These are phyloP conservation scores for Didymella arachidicola DNA, from an alignment of 2,329 filamentous ascomycete species.

Conservation along the genomic window DNA sequence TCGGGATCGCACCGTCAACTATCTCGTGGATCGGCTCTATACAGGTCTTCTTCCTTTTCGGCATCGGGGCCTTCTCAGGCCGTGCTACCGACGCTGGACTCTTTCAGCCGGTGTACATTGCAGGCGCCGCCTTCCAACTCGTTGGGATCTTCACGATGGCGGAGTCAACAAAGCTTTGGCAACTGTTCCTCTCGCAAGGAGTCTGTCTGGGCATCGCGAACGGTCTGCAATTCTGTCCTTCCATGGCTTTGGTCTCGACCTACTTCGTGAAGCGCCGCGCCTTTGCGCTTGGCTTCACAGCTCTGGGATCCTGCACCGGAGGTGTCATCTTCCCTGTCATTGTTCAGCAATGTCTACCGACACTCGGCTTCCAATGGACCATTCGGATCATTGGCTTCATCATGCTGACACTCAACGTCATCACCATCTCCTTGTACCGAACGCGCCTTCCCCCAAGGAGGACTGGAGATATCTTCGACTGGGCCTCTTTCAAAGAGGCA, in stretches of 20 bases:
- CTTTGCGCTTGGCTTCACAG: slow-evolving; percentile 41
- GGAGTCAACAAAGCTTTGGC: slow-evolving; percentile 41
- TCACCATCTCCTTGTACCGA: slow-evolving; percentile 48
- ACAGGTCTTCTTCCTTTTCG: slow-evolving; percentile 45
- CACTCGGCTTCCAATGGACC: slow-evolving; percentile 66
- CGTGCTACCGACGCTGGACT: slow-evolving; percentile 43
- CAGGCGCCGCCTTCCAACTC: slow-evolving; percentile 44
- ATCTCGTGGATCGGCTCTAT: slow-evolving; percentile 47
- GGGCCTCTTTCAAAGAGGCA: slow-evolving; percentile 52
- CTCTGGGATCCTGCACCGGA: slow-evolving; percentile 40
- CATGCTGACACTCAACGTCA: slow-evolving; percentile 55
- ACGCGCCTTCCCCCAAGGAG: slow-evolving; percentile 52
- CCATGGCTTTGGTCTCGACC: slow-evolving; percentile 61
- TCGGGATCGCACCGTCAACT: slow-evolving; percentile 43
- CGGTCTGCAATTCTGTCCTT: slow-evolving; percentile 63
- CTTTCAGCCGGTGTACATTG: slow-evolving; percentile 39
- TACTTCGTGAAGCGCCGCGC: slow-evolving; percentile 43
- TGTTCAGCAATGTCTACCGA: slow-evolving; percentile 42
- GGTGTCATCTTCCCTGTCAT: slow-evolving; percentile 46
- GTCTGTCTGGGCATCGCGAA: slow-evolving; percentile 63
- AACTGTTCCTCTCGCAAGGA: slow-evolving; percentile 58
- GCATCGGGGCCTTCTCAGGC: slow-evolving; percentile 42
- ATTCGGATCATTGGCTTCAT: slow-evolving; percentile 68
- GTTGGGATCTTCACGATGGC: slow-evolving; percentile 44
- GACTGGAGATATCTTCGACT: slow-evolving; percentile 53